Percentiles rank a stretch among this genome's conserved stretches.
phyloP scores from a whole-genome alignment of 2,329 filamentous ascomycete species.

The Helotiales sp. region DNA sequence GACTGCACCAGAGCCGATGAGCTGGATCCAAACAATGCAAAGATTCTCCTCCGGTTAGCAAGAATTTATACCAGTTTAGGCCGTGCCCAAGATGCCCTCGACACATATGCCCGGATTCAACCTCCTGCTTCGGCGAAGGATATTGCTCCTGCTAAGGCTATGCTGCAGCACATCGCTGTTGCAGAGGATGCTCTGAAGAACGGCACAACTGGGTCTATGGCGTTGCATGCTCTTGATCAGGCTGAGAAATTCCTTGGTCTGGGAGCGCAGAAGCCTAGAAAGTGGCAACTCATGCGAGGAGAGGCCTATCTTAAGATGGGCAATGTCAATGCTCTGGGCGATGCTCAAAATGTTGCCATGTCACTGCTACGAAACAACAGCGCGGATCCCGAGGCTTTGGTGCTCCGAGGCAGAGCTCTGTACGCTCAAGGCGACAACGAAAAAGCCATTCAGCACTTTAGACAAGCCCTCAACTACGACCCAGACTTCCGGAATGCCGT shows the following conservation, averaged over 20 bases:
- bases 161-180: slow-evolving; percentile 80
- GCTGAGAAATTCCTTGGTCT: slow-evolving; percentile 80
- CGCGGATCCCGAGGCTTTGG: slow-evolving; percentile 91
- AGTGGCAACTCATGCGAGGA: slow-evolving; percentile 92
- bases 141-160: slow-evolving; percentile 78
- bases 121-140: slow-evolving; percentile 85
- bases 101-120: slow-evolving; percentile 79
- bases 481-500: slow-evolving; percentile 89
- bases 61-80: slow-evolving; percentile 89
- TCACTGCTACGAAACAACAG: slow-evolving; percentile 81
- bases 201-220: slow-evolving; percentile 87
- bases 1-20: slow-evolving; percentile 85
- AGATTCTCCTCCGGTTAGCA: slow-evolving; percentile 85
- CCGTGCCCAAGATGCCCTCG: slow-evolving; percentile 83
- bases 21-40: slow-evolving; percentile 83
- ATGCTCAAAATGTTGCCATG: slow-evolving; percentile 93
- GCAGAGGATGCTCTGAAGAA: slow-evolving; percentile 78
- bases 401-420: slow-evolving; percentile 83
- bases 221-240: slow-evolving; percentile 86
- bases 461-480: slow-evolving; percentile 86
- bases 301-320: slow-evolving; percentile 94
- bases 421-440: slow-evolving; percentile 95
- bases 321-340: slow-evolving; percentile 83
- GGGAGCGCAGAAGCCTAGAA: slow-evolving; percentile 80
- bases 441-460: slow-evolving; percentile 90